Evolutionary conservation across 108 stramenopile species (phyloP), one percentile per base, ranked within the genome.

Genomic region (Poteriospumella lacustris): DNA sequence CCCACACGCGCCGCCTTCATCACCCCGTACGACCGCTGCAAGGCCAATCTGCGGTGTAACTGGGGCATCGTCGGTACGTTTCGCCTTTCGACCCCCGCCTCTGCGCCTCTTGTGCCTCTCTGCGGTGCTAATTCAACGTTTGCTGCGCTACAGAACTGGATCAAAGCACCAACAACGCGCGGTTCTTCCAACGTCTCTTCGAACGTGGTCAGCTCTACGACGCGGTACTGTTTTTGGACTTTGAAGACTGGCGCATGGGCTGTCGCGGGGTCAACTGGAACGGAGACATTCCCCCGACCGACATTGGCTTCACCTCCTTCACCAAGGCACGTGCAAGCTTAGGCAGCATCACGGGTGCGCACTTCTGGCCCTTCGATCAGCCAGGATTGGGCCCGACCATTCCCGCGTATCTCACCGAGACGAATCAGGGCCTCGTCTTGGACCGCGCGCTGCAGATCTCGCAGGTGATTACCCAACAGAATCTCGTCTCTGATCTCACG

Each of bases 11-110:
- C 38, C 77, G 40, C 69, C 0, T 39, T 42, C 1, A 44, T 3
- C 1, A 19, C 12, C 15, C 34, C 41, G 58, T 91, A 92, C 77
- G 89, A 90, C 81, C 86, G 89, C 59, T 92, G 91, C 76, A 91
- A 91, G 82, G 89, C 87, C 36, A 89, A 87, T 0, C 88, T 86
- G 58, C 76, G 91, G 42, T 92, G 91, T 59, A 88, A 85, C 70
- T 82, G 89, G 19, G 91, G 84, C 34, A 80, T 76, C 79, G 44
- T 90, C 89, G 81, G 68, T 59, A 28, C 90, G 85, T 80, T 59
- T 69, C 19, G 69, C 76, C 24, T 89, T 89, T 26, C 44, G 78
- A 28, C 89, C 86, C 47, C 38, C 39, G 0, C 52, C 79, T 42
- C 76, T 82, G 0, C 56, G 58, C 2, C 72, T 88, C 15, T 91